A percentile compares a stretch with the other conserved stretches of the same genome.
Evolutionary conservation across 208 protist species (phyloP).

Genomic region (Herpetomonas samuelpessoai): DNA sequence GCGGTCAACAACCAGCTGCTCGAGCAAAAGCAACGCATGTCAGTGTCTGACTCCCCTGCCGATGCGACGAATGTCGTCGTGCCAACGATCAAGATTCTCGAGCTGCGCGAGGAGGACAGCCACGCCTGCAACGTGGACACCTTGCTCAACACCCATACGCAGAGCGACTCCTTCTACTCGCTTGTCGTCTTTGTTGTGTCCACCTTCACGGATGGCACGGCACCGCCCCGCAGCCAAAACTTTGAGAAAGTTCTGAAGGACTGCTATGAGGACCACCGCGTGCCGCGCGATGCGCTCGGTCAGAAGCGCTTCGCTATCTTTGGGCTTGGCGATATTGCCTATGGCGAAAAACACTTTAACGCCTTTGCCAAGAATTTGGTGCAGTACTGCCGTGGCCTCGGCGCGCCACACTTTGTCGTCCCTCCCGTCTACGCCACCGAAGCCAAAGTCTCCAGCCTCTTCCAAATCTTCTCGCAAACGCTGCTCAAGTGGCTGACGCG

Average conservation of each 20-base stretch:
- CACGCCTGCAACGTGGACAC: conserved; percentile 39
- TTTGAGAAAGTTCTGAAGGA: conserved; percentile 80
- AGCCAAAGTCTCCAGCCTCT: conserved; percentile 42
- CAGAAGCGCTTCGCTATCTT: conserved; percentile 80
- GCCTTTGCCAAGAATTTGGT: conserved; percentile 73
- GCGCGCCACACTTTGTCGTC: conserved; percentile 62
- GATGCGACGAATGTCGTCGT: conserved; percentile 4
- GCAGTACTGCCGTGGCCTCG: conserved; percentile 63
- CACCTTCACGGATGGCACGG: conserved; percentile 74
- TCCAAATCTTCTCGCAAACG: conserved; percentile 51
- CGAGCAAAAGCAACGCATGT: neutral
- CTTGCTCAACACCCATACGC: conserved; percentile 31
- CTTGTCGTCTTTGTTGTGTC: conserved; percentile 74
- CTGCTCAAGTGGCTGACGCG: conserved; percentile 64
- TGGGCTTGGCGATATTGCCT: conserved; percentile 85
- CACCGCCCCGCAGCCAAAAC: conserved; percentile 50
- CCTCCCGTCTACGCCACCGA: conserved; percentile 81
- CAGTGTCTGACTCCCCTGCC: neutral
- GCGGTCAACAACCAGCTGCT: conserved; percentile 6
- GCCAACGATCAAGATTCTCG: conserved; percentile 26
- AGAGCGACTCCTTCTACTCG: conserved; percentile 14
- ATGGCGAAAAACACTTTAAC: conserved; percentile 77
- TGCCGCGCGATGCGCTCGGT: conserved; percentile 54
- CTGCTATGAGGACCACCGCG: conserved; percentile 76
- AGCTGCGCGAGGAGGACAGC: conserved; percentile 19